Conservation (phyloP, 257 asterid genomes). For the Capsicum baccatum region DNA sequence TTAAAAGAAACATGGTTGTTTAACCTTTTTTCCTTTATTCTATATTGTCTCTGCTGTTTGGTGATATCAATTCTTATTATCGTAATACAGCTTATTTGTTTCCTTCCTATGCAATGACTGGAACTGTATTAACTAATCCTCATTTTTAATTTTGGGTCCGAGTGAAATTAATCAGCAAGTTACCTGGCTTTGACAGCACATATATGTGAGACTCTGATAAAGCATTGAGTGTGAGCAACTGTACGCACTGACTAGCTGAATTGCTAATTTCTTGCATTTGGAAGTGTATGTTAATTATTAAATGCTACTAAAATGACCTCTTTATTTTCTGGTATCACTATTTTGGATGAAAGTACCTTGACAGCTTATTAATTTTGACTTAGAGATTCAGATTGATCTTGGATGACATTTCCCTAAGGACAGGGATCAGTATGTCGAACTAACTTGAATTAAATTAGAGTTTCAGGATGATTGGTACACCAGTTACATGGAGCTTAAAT, state of each 20-base stretch:
- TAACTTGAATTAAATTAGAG: background rate
- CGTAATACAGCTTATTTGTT: conserved; percentile 8
- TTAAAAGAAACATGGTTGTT: background rate
- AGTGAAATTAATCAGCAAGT: conserved; percentile 1
- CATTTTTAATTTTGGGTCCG: background rate
- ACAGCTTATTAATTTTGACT: background rate
- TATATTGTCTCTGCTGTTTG: background rate
- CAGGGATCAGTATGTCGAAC: background rate
- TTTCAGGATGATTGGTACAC: background rate
- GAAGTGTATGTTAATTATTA: conserved; percentile 10
- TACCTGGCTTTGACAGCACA: background rate
- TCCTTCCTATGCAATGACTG: background rate
- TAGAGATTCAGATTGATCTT: conserved; percentile 10
- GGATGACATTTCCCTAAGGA: background rate
- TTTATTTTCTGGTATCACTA: background rate
- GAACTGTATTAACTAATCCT: background rate
- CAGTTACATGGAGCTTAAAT: background rate
- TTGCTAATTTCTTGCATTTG: conserved; percentile 1
- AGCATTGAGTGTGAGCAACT: background rate
- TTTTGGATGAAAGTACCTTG: background rate
- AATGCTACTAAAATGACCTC: background rate
- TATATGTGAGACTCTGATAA: conserved; percentile 1
- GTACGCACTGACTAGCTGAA: conserved; percentile 6
- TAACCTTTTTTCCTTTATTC: background rate
- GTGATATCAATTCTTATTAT: background rate